Base-by-base conservation (phyloP, 192 early-diverging fungal species). In the Radiomyces spectabilis region DNA sequence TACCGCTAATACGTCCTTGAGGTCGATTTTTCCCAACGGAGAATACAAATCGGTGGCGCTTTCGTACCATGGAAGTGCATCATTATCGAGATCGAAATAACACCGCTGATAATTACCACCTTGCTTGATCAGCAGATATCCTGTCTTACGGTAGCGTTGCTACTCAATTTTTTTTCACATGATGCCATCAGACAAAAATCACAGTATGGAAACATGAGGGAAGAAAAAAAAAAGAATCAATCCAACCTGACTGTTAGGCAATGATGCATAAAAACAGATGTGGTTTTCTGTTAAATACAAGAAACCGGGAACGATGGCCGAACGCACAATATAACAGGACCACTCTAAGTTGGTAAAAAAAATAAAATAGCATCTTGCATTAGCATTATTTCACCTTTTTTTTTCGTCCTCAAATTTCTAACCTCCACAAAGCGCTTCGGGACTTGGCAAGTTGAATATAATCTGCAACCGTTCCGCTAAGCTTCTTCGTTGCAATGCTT, bases 231-330 rank as follows among this genome's bases (percentile, higher is more conserved):
- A 15, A 26, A 57, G 49, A 10, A 44, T 25, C 21, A 33, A 25
- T 15, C 30, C 10, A 18, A 30, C 81, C 55, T 75, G 69, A 22
- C 48, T 65, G 13, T 65, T 57, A 15, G 77, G 79, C 7, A 86
- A 64, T 8, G 72, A 70, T 37, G 81, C 81, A 69, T 83, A 85
- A 63, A 84, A 86, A 21, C 75, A 82, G 8, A 86, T 65, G 38
- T 85, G 83, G 15, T 71, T 57, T 27, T 78, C 66, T 0, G 83
- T 85, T 44, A 85, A 48, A 47, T 80, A 86, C 57, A 86, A 59
- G 34, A 78, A 71, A 16, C 84, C 84, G 8, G 76, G 75, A 5
- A 86, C 63, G 45, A 85, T 64, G 0, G 82, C 78, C n/a, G 82
- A 78, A 0, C 72, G 68, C 6, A 85, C 69, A 33, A 86, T 63